phyloP scores from a whole-genome alignment of 2,329 filamentous ascomycete genomes.

The Colletotrichum australisinense region DNA sequence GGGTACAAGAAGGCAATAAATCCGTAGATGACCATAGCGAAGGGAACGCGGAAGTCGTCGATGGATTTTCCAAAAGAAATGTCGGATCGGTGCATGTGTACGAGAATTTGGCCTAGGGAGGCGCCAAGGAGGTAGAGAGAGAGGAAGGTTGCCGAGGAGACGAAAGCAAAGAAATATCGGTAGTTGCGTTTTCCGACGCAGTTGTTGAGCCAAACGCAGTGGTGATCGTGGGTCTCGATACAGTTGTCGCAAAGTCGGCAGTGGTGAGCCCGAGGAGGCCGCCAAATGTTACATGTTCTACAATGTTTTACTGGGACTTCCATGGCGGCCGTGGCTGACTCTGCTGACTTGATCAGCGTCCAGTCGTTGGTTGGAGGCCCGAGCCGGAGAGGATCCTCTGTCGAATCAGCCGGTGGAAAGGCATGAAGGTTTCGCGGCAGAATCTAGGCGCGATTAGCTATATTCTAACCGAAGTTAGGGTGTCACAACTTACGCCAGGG shows the following conservation, averaged over 20 bases:
- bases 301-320: conserved; percentile 99
- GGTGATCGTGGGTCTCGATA: conserved; percentile 96
- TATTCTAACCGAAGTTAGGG: background rate
- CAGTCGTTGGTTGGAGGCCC: conserved; percentile 93
- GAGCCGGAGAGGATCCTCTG: conserved; percentile 83
- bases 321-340: conserved; percentile 84
- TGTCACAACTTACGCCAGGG: conserved; percentile 79
- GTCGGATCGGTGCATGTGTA: conserved; percentile 73
- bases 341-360: conserved; percentile 88
- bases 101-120: conserved; percentile 82
- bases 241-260: conserved; percentile 98
- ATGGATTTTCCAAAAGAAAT: conserved; percentile 78
- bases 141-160: conserved; percentile 82
- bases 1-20: conserved; percentile 83
- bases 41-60: conserved; percentile 79
- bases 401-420: conserved; percentile 80
- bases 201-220: conserved; percentile 99
- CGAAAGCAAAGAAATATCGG: conserved; percentile 95
- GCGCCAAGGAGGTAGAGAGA: conserved; percentile 80
- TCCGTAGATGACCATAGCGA: conserved; percentile 89
- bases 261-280: conserved; percentile 93
- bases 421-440: conserved; percentile 91
- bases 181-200: conserved; percentile 98
- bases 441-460: conserved; percentile 66
- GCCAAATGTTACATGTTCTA: conserved; percentile 97